Evolutionary conservation across 192 early-diverging fungal species (phyloP).

Genomic region (Bifiguratus adelaidae): DNA sequence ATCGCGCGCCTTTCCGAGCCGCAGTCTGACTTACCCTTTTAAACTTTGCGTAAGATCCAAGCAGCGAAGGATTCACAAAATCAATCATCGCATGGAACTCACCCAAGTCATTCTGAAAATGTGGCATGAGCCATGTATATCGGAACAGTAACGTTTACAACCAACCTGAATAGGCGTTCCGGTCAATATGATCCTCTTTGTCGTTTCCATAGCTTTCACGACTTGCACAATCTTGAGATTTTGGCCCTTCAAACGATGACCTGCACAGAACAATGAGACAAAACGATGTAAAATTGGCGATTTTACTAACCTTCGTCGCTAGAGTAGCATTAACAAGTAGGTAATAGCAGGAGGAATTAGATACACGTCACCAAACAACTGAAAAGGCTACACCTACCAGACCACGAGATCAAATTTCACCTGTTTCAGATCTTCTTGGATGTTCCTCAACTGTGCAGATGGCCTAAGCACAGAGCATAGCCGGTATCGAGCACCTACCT

Average conservation of each 20-base stretch:
- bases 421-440: slow-evolving; percentile 18
- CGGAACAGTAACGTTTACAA: not conserved
- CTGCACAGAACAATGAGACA: too few relatives aligned
- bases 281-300: too few relatives aligned
- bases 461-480: not conserved
- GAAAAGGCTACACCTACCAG: slow-evolving; percentile 14
- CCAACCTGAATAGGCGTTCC: slow-evolving; percentile 31
- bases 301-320: not conserved
- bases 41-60: slow-evolving; percentile 23
- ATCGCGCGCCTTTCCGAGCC: not conserved
- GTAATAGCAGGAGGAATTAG: slow-evolving; percentile 2
- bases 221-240: slow-evolving; percentile 32
- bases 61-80: slow-evolving; percentile 32
- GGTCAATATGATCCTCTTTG: slow-evolving; percentile 22
- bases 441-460: slow-evolving; percentile 10
- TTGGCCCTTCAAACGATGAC: slow-evolving; percentile 25
- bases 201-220: slow-evolving; percentile 17
- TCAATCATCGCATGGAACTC: slow-evolving; percentile 37
- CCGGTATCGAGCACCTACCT: too few relatives aligned
- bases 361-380: too few relatives aligned
- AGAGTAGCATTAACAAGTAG: not conserved
- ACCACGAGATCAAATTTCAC: slow-evolving; percentile 20
- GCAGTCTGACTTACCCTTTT: slow-evolving; percentile 10
- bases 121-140: not conserved
- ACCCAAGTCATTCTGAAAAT: slow-evolving; percentile 26